Conservation (phyloP, 352 stramenopile species). For the Globisporangium yorkense region DNA sequence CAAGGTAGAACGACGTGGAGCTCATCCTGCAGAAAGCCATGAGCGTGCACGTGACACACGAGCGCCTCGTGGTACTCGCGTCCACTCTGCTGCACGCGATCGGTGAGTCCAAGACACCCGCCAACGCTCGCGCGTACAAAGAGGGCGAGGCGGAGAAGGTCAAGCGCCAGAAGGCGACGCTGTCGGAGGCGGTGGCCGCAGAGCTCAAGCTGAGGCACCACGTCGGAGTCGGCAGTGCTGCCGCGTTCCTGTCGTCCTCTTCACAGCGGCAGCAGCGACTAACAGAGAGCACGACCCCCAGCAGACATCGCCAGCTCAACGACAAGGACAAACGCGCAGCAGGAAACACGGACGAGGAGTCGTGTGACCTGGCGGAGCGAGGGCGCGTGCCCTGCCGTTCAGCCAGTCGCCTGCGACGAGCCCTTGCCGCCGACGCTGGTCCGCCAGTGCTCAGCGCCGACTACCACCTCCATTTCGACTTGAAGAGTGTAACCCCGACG, state of each 20-base stretch:
- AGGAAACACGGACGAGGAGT: background rate
- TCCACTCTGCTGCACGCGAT: conserved; percentile 38
- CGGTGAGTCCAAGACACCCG: conserved; percentile 27
- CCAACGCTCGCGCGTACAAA: conserved; percentile 33
- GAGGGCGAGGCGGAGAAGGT: conserved; percentile 25
- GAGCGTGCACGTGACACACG: conserved; percentile 33
- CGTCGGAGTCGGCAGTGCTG: background rate
- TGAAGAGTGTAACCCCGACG: background rate
- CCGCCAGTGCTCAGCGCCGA: conserved; percentile 26
- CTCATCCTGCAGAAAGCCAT: conserved; percentile 44
- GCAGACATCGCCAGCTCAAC: background rate
- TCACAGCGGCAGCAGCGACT: background rate
- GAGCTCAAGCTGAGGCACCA: conserved; percentile 17
- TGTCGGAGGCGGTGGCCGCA: conserved; percentile 25
- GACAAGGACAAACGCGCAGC: background rate
- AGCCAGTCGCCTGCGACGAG: conserved; percentile 18
- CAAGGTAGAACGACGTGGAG: conserved; percentile 20
- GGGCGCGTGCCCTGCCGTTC: conserved; percentile 12
- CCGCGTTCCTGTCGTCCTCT: background rate
- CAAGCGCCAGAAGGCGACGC: conserved; percentile 24
- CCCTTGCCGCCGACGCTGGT: conserved; percentile 5
- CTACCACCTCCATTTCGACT: conserved; percentile 19
- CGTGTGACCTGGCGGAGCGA: conserved; percentile 3
- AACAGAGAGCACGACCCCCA: background rate
- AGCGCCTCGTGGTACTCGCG: conserved; percentile 34